Evolutionary conservation across 129 eudicot species (phyloP).

Genomic region (Ambrosia trifida): DNA sequence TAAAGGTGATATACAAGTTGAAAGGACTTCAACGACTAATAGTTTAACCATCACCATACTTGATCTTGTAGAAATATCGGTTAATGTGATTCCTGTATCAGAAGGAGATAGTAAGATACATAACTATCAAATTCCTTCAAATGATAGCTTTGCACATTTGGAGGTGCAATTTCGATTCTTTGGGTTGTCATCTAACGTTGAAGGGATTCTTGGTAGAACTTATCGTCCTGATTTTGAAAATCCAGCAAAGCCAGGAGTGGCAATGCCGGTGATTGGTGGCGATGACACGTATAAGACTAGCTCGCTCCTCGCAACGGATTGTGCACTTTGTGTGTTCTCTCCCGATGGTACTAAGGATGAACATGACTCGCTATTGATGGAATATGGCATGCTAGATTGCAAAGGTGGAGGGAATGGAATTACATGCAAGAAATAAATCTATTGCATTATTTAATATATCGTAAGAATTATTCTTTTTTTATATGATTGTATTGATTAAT

Average conservation of each 20-base stretch:
- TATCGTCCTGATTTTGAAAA: constrained; percentile 53
- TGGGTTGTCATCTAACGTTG: constrained; percentile 41
- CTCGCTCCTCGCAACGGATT: constrained; percentile 43
- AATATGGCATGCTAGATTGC: constrained; percentile 45
- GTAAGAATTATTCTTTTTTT: neutral
- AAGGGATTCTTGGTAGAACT: constrained; percentile 57
- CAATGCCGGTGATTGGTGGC: constrained; percentile 50
- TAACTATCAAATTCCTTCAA: constrained; percentile 48
- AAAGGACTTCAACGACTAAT: constrained; percentile 54
- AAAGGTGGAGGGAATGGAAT: constrained; percentile 41
- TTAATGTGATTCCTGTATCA: constrained; percentile 51
- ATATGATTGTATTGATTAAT: neutral
- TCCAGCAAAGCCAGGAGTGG: constrained; percentile 54
- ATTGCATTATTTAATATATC: neutral
- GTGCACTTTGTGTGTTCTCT: constrained; percentile 44
- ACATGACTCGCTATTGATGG: constrained; percentile 24
- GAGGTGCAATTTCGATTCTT: constrained; percentile 56
- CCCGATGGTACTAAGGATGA: constrained; percentile 4
- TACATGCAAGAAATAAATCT: constrained; percentile 42
- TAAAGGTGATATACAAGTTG: constrained; percentile 39
- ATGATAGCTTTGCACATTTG: constrained; percentile 53
- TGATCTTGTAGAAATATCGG: constrained; percentile 44
- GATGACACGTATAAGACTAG: constrained; percentile 44
- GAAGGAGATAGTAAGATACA: constrained; percentile 48
- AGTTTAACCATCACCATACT: constrained; percentile 33